These are phyloP conservation scores for Capsicum chinense DNA, from an alignment of 257 asterid genomes.

Conservation along the genomic window DNA sequence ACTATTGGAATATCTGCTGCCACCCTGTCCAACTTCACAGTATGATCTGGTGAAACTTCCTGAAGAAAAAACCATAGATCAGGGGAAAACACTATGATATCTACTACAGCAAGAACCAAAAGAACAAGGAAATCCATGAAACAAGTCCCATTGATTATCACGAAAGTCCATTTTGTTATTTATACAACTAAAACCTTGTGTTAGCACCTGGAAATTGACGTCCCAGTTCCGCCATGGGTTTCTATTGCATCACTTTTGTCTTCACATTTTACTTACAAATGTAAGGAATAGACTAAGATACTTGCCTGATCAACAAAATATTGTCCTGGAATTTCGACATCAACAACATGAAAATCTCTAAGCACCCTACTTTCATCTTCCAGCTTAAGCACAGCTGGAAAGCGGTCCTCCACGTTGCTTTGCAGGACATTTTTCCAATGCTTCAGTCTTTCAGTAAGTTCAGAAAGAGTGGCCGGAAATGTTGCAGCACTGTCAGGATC, in stretches of 20 bases:
- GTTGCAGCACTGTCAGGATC: slow-evolving; percentile 95
- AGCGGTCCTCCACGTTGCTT: slow-evolving; percentile 95
- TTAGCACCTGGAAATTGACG: not conserved
- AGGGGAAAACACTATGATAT: not conserved
- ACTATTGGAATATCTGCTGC: slow-evolving; percentile 97
- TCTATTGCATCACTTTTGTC: not conserved
- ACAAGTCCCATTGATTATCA: not conserved
- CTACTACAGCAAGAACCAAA: slow-evolving; percentile 11
- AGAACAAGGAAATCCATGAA: slow-evolving; percentile 8
- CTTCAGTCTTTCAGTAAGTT: slow-evolving; percentile 87
- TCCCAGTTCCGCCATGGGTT: slow-evolving; percentile 12
- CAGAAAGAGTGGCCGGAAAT: slow-evolving; percentile 93
- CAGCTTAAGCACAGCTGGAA: slow-evolving; percentile 93
- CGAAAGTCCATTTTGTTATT: slow-evolving; percentile 1
- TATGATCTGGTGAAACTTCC: slow-evolving; percentile 99
- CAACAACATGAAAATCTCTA: slow-evolving; percentile 94
- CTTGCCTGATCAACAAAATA: slow-evolving; percentile 92
- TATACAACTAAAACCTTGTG: not conserved
- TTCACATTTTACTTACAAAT: not conserved
- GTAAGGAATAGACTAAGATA: slow-evolving; percentile 15
- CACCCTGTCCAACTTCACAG: slow-evolving; percentile 94
- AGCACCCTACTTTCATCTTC: slow-evolving; percentile 99
- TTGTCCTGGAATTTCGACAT: slow-evolving; percentile 99
- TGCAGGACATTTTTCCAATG: slow-evolving; percentile 99
- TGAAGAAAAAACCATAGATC: slow-evolving; percentile 32